phyloP scores from a whole-genome alignment of 1,284 basidiomycete species.

The Pseudozyma sp. region DNA sequence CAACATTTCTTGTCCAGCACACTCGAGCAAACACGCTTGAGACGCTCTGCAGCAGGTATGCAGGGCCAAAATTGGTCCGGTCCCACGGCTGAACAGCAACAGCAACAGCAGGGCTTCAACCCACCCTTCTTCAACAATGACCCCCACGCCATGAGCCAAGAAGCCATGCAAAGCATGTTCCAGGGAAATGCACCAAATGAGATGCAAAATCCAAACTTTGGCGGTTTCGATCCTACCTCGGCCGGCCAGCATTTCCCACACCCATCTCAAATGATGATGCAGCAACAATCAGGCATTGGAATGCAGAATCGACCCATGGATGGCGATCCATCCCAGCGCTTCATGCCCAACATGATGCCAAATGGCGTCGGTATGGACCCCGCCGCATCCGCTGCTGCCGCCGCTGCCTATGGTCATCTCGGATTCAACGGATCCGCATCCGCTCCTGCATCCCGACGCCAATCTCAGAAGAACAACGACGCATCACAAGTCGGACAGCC shows the following conservation, averaged over 20 bases:
- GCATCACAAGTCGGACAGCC: slow-evolving; percentile 9
- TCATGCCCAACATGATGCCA: slow-evolving; percentile 13
- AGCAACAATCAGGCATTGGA: slow-evolving; percentile 20
- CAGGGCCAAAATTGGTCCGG: slow-evolving; percentile 40
- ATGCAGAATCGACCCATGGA: slow-evolving; percentile 12
- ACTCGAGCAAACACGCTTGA: background rate
- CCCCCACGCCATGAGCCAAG: slow-evolving; percentile 32
- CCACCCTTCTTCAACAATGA: slow-evolving; percentile 37
- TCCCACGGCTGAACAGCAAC: slow-evolving; percentile 21
- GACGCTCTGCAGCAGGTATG: slow-evolving; percentile 17
- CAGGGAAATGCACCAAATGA: slow-evolving; percentile 24
- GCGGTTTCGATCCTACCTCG: slow-evolving; percentile 22
- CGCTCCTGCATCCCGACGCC: slow-evolving; percentile 31
- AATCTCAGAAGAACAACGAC: slow-evolving; percentile 27
- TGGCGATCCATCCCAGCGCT: slow-evolving; percentile 25
- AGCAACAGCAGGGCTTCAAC: slow-evolving; percentile 32
- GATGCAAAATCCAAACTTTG: slow-evolving; percentile 18
- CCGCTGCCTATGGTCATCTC: slow-evolving; percentile 50
- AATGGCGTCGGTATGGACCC: slow-evolving; percentile 33
- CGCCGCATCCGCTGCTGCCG: slow-evolving; percentile 47
- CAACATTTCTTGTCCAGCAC: background rate
- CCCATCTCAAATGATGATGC: slow-evolving; percentile 38
- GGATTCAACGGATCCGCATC: slow-evolving; percentile 42
- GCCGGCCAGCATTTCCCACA: slow-evolving; percentile 29
- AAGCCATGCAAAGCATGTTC: slow-evolving; percentile 39